Percentiles rank a stretch among this genome's conserved stretches.
Evolutionary conservation across 2,329 filamentous ascomycete genomes (phyloP).

Genomic region (Diplodia mutila): DNA sequence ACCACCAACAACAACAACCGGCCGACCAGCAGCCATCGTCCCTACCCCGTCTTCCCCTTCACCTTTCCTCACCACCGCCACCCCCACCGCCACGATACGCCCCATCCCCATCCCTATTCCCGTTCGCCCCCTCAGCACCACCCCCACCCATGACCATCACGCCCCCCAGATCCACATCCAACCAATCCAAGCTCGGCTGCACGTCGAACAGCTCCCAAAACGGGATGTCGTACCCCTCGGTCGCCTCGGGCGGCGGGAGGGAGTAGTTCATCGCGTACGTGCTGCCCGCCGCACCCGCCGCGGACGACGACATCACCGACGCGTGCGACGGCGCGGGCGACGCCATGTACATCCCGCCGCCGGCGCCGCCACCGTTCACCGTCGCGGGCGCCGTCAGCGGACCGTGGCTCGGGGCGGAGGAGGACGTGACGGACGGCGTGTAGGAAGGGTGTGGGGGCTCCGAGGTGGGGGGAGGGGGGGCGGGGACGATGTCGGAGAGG

Average conservation of each 20-base stretch:
- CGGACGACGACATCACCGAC: not conserved
- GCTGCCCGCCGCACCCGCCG: too few species aligned
- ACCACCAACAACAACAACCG: too few species aligned
- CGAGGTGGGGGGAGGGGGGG: not conserved
- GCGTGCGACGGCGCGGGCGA: too few species aligned
- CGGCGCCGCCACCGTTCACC: too few species aligned
- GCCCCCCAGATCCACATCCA: slow-evolving; percentile 36
- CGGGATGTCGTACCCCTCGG: slow-evolving; percentile 14
- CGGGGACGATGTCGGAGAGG: not conserved
- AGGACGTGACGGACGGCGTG: too few species aligned
- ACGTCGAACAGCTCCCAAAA: slow-evolving; percentile 42
- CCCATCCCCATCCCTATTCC: too few species aligned
- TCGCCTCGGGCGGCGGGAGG: not conserved
- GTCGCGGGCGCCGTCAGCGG: too few species aligned
- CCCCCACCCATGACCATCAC: not conserved
- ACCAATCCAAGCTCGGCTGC: slow-evolving; percentile 41
- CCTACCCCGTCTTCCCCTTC: too few species aligned
- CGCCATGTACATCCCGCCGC: too few species aligned
- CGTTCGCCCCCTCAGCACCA: not conserved
- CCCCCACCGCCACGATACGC: not conserved
- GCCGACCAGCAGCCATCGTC: too few species aligned
- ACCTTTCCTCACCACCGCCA: not conserved
- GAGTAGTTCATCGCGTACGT: not conserved
- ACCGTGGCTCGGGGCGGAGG: too few species aligned
- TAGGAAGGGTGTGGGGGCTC: too few species aligned